A percentile compares a stretch with the other conserved stretches of the same genome.
These are phyloP conservation scores for Pichia cephalocereana DNA, from an alignment of 805 yeast species.

Conservation along the genomic window DNA sequence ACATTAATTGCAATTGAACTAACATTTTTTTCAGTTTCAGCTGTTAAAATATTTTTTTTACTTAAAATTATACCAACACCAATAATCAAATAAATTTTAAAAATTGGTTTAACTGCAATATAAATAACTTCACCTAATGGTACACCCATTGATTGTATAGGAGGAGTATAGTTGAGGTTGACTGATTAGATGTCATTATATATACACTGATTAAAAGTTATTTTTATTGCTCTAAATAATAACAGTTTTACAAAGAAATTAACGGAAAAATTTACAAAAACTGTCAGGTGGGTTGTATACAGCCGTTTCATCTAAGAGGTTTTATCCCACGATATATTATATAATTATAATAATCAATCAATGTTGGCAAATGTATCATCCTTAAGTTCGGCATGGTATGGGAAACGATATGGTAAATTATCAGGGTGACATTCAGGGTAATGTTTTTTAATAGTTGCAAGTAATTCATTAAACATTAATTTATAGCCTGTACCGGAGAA, in stretches of 20 bases:
- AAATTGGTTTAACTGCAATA: slow-evolving; percentile 73
- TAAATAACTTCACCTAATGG: slow-evolving; percentile 59
- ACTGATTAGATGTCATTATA: no score
- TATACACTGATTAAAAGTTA: no score
- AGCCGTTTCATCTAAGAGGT: no score
- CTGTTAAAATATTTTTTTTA: slow-evolving; percentile 50
- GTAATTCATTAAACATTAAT: slow-evolving; percentile 28
- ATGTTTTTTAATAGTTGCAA: slow-evolving; percentile 19
- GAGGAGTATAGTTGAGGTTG: no score
- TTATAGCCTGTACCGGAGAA: slow-evolving; percentile 31
- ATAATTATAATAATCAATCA: background rate
- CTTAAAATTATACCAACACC: slow-evolving; percentile 59
- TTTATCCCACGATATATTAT: no score
- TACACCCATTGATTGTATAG: background rate
- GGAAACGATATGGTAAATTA: slow-evolving; percentile 13
- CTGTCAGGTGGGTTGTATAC: no score
- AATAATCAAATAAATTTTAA: slow-evolving; percentile 69
- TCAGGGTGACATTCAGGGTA: slow-evolving; percentile 26
- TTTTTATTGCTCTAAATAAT: no score
- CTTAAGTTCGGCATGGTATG: slow-evolving; percentile 13
- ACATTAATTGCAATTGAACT: slow-evolving; percentile 61
- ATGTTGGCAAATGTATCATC: slow-evolving; percentile 2
- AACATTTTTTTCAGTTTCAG: slow-evolving; percentile 58
- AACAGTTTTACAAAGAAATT: no score
- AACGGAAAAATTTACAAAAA: no score